A percentile compares a stretch with the other conserved stretches of the same genome.
phyloP scores from a whole-genome alignment of 2,329 filamentous ascomycete genomes.

The Penicillium sp. region DNA sequence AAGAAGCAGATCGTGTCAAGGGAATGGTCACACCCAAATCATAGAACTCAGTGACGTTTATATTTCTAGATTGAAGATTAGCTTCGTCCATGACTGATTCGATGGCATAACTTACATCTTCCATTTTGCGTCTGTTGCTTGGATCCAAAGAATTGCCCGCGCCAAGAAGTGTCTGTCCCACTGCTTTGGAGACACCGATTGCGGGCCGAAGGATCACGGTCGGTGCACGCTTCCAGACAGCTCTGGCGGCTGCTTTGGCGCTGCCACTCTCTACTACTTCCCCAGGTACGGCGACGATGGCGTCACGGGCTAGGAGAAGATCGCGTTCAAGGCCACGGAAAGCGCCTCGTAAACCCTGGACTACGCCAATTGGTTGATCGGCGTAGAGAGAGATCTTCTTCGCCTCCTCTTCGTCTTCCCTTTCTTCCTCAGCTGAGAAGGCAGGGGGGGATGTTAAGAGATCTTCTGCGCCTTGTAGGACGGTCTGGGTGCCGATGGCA shows the following conservation, averaged over 20 bases:
- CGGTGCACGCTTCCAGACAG: conserved; percentile 78
- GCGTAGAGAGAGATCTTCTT: conserved; percentile 89
- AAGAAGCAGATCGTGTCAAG: not conserved
- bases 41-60: conserved; percentile 36
- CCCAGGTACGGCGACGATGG: conserved; percentile 89
- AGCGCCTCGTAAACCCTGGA: conserved; percentile 81
- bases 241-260: conserved; percentile 76
- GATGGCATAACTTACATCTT: conserved; percentile 71
- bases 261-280: conserved; percentile 85
- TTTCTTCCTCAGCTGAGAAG: conserved; percentile 57
- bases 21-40: not conserved
- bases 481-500: conserved; percentile 91
- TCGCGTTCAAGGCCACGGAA: conserved; percentile 82
- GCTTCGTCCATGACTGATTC: not conserved
- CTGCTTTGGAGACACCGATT: conserved; percentile 83
- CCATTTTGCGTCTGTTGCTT: conserved; percentile 73
- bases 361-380: conserved; percentile 85
- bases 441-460: conserved; percentile 55
- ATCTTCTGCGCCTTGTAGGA: conserved; percentile 83
- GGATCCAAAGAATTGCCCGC: conserved; percentile 91
- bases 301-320: conserved; percentile 81
- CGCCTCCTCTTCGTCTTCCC: conserved; percentile 65
- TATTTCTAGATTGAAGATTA: conserved; percentile 39
- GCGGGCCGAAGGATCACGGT: conserved; percentile 89
- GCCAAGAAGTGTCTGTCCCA: conserved; percentile 86